phyloP scores from a whole-genome alignment of 805 yeast genomes.

The Babjeviella inositovora region DNA sequence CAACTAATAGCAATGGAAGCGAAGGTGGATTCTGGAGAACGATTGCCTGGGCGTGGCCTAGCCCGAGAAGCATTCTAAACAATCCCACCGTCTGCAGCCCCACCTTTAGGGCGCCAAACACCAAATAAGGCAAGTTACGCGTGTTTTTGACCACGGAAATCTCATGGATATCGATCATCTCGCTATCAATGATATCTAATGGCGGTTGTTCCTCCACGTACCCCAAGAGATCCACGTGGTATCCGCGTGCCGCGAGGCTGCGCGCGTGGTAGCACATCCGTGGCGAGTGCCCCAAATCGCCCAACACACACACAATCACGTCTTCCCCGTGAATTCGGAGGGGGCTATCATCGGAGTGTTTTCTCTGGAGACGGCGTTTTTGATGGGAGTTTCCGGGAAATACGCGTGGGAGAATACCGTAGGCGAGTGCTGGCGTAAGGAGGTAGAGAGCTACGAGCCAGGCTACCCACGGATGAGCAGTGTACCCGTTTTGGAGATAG shows the following conservation, averaged over 20 bases:
- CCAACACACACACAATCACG: conserved; percentile 69
- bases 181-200: conserved; percentile 27
- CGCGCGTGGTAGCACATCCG: conserved; percentile 84
- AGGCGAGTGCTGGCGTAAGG: no score
- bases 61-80: conserved; percentile 25
- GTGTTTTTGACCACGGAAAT: conserved; percentile 22
- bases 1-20: conserved; percentile 61
- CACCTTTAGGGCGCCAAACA: conserved; percentile 47
- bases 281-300: conserved; percentile 92
- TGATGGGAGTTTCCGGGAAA: no score
- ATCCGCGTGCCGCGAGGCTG: conserved; percentile 55
- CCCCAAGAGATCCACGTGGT: conserved; percentile 74
- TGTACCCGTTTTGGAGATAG: no score
- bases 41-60: conserved; percentile 51
- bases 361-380: no score
- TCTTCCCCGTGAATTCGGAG: conserved; percentile 27
- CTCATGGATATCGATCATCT: conserved; percentile 32
- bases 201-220: conserved; percentile 49
- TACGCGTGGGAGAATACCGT: no score
- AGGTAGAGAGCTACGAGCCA: no score
- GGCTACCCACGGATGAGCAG: no score
- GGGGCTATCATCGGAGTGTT: no score
- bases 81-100: conserved; percentile 33
- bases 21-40: conserved; percentile 89
- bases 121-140: conserved; percentile 27